These are phyloP conservation scores for Fusarium ramigenum DNA, from an alignment of 2,329 filamentous ascomycete genomes.

Conservation along the genomic window DNA sequence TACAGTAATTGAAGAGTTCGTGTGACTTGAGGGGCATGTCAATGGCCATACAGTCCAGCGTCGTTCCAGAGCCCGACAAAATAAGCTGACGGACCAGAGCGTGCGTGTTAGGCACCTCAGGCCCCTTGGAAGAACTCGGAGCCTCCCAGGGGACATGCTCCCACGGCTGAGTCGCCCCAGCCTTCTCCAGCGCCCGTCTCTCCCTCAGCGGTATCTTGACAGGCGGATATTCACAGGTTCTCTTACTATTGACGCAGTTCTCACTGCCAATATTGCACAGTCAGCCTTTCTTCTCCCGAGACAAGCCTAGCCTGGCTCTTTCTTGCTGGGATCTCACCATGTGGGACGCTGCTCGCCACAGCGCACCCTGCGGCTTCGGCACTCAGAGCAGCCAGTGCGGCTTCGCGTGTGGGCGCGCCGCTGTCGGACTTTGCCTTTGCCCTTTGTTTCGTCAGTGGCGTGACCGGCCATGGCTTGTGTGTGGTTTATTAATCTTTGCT, in stretches of 20 bases:
- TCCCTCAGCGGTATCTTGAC: conserved; percentile 12
- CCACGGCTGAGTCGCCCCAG: conserved; percentile 6
- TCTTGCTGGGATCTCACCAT: not conserved
- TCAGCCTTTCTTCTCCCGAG: not conserved
- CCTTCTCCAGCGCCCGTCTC: conserved; percentile 5
- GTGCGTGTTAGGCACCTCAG: not conserved
- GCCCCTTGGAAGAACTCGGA: not conserved
- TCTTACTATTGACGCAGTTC: not conserved
- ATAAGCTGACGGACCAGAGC: not conserved
- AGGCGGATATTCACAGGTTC: conserved; percentile 2
- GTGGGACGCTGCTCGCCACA: conserved; percentile 18
- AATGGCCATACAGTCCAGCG: not conserved
- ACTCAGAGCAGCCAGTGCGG: conserved; percentile 10
- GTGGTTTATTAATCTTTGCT: not conserved
- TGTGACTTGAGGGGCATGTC: conserved; percentile 15
- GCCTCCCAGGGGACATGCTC: not conserved
- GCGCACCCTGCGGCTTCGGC: conserved; percentile 7
- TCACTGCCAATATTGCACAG: not conserved
- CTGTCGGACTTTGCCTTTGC: not conserved
- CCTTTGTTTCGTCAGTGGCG: not conserved
- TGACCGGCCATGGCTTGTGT: not conserved
- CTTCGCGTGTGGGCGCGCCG: conserved; percentile 18
- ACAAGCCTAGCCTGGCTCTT: too few relatives aligned
- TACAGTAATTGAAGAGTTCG: conserved; percentile 24
- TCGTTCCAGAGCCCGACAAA: not conserved